These are phyloP conservation scores for Pestalotiopsis sp. DNA, from an alignment of 2,329 filamentous ascomycete genomes.

Conservation along the genomic window DNA sequence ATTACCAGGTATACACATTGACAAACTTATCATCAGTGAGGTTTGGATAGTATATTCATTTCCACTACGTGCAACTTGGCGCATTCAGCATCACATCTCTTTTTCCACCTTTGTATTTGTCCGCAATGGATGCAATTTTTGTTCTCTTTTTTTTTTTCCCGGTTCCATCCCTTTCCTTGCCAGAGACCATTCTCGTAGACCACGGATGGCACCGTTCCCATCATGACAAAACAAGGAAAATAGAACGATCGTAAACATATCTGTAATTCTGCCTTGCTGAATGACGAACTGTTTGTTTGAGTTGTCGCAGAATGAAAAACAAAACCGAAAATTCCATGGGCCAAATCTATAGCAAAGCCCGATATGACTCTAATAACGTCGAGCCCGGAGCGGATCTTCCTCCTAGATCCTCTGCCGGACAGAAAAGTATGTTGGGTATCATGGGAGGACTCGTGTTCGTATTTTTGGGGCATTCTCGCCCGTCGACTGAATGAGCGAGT, in stretches of 20 bases:
- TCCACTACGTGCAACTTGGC: too few relatives aligned
- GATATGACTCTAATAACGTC: not conserved
- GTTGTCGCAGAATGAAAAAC: not conserved
- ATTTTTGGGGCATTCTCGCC: not conserved
- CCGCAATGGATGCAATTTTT: too few relatives aligned
- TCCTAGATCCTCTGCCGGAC: constrained; percentile 2
- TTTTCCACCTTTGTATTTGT: too few relatives aligned
- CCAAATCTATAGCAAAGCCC: not conserved
- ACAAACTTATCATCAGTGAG: too few relatives aligned
- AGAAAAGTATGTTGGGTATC: constrained; percentile 9
- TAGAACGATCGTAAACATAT: not conserved
- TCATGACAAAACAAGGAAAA: not conserved
- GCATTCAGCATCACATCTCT: too few relatives aligned
- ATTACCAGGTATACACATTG: too few relatives aligned
- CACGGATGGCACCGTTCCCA: not conserved
- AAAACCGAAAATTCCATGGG: not conserved
- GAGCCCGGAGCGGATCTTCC: constrained; percentile 6
- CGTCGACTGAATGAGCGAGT: not conserved
- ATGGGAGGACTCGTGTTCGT: constrained; percentile 7
- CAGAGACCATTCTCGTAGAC: not conserved
- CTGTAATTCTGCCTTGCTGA: not conserved
- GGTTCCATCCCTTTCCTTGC: not conserved
- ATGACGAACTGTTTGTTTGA: not conserved
- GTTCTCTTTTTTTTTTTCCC: not conserved
- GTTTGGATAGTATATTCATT: too few relatives aligned